Evolutionary conservation across 202 grass and related monocot species (phyloP).

Genomic region (Elaeis oleifera): DNA sequence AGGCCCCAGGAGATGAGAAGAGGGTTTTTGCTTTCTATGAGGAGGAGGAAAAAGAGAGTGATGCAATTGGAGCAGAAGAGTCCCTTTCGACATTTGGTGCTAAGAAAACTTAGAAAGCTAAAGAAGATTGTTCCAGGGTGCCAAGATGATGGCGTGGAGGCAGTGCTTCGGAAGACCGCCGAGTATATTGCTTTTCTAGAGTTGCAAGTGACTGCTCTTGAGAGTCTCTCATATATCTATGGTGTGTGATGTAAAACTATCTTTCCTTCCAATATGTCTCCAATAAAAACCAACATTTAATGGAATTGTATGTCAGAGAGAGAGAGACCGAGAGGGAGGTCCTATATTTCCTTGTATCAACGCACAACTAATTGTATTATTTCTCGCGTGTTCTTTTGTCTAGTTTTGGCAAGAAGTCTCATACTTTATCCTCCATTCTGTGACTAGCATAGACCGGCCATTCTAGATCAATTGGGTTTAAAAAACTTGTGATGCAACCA

Average conservation of each 20-base stretch:
- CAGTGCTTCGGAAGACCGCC: slow-evolving; percentile 5
- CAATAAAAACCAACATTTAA: no score
- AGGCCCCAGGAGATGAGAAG: neutral
- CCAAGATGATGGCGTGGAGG: neutral
- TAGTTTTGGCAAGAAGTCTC: no score
- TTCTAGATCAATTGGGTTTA: no score
- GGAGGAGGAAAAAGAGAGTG: neutral
- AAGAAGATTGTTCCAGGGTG: slow-evolving; percentile 14
- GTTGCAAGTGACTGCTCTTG: slow-evolving; percentile 5
- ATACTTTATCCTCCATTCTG: neutral
- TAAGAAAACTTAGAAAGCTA: slow-evolving; percentile 5
- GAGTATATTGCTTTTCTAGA: slow-evolving; percentile 18
- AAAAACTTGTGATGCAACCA: no score
- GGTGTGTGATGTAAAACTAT: slow-evolving; percentile 3
- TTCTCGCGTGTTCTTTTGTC: no score
- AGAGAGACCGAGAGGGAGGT: no score
- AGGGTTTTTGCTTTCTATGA: neutral
- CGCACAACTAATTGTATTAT: no score
- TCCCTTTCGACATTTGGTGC: neutral
- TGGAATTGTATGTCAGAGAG: no score
- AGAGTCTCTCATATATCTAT: slow-evolving; percentile 4
- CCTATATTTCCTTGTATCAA: no score
- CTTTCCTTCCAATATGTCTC: no score
- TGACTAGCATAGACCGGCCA: neutral
- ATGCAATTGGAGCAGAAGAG: neutral